Evolutionary conservation across 768 basidiomycete species (phyloP).

Genomic region (Termitomyces sp.): DNA sequence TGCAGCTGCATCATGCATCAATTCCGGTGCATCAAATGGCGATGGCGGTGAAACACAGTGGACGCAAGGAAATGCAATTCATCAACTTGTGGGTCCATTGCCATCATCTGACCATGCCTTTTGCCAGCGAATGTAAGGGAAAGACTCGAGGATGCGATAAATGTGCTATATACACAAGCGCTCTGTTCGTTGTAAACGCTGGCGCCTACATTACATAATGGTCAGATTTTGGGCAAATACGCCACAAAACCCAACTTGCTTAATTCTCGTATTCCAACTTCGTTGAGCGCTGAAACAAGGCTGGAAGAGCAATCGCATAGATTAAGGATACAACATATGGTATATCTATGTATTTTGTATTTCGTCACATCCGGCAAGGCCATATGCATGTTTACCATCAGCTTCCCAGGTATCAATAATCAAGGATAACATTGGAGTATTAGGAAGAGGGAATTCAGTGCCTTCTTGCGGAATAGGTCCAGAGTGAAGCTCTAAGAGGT

Average conservation of each 20-base stretch:
- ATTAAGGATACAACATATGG: background rate
- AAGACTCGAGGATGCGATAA: too few relatives aligned
- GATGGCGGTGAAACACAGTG: background rate
- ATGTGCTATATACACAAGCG: too few relatives aligned
- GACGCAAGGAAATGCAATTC: background rate
- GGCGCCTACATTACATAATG: too few relatives aligned
- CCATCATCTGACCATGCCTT: background rate
- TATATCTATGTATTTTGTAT: background rate
- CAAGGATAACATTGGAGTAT: slow-evolving; percentile 9
- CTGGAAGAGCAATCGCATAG: background rate
- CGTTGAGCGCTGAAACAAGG: background rate
- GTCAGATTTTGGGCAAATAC: too few relatives aligned
- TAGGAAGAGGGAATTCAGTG: background rate
- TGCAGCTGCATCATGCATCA: slow-evolving; percentile 2
- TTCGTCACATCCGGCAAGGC: slow-evolving; percentile 18
- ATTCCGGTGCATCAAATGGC: slow-evolving; percentile 8
- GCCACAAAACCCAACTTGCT: background rate
- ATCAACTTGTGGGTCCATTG: background rate
- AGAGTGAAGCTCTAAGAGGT: slow-evolving; percentile 38
- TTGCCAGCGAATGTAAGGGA: too few relatives aligned
- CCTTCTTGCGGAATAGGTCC: slow-evolving; percentile 7
- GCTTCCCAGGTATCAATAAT: slow-evolving; percentile 26
- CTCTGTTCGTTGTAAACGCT: too few relatives aligned
- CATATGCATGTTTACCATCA: slow-evolving; percentile 21
- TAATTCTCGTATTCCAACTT: too few relatives aligned